Conservation (phyloP, 345 rosid genomes). For the Turnera subulata region DNA sequence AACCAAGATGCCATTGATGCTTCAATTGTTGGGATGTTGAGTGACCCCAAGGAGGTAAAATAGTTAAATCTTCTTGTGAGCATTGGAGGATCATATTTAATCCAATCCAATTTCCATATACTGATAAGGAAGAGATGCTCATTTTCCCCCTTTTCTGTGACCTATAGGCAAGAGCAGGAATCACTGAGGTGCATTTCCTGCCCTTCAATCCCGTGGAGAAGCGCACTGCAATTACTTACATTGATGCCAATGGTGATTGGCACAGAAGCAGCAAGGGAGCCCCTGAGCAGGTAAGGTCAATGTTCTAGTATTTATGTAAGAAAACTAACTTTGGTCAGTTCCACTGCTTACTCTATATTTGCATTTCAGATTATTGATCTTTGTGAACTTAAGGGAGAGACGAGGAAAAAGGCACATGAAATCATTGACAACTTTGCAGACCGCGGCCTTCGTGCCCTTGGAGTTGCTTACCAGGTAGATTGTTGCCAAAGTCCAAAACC, state of each 20-base stretch:
- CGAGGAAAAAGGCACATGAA: conserved; percentile 43
- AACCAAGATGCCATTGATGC: conserved; percentile 98
- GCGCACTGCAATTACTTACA: conserved; percentile 89
- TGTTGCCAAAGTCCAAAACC: no score
- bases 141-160: conserved; percentile 1
- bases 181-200: conserved; percentile 83
- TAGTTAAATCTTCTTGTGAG: neutral
- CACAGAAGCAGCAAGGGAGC: conserved; percentile 87
- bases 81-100: neutral
- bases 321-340: no score
- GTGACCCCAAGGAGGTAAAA: conserved; percentile 69
- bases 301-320: neutral
- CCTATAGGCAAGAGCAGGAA: conserved; percentile 73
- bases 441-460: conserved; percentile 85
- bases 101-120: neutral
- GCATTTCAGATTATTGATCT: conserved; percentile 63
- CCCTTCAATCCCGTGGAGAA: conserved; percentile 95
- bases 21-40: conserved; percentile 81
- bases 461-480: conserved; percentile 65
- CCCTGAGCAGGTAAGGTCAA: conserved; percentile 65
- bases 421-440: conserved; percentile 67
- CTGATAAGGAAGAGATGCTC: neutral
- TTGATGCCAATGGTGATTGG: conserved; percentile 67
- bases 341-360: neutral
- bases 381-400: conserved; percentile 57